Evolutionary conservation across 2,329 filamentous ascomycete species (phyloP).

Genomic region (Tolypocladium sp.): DNA sequence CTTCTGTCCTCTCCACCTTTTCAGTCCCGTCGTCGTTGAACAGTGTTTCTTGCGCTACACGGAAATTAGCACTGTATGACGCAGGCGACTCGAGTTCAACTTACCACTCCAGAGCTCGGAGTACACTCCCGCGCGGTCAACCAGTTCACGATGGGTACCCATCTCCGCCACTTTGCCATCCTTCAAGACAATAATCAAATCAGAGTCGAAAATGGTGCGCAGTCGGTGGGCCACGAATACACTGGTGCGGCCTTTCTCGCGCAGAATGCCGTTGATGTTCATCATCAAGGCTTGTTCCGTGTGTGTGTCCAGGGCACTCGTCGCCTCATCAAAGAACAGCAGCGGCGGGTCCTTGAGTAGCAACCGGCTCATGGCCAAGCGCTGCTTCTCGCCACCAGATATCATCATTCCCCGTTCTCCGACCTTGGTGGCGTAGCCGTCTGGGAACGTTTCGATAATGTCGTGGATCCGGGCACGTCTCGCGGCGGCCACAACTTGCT

Average conservation of each 20-base stretch:
- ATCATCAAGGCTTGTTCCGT: slow-evolving; percentile 84
- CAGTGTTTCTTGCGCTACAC: slow-evolving; percentile 52
- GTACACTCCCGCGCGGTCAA: slow-evolving; percentile 73
- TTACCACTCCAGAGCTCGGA: slow-evolving; percentile 83
- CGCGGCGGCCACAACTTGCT: slow-evolving; percentile 68
- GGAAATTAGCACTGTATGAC: not conserved
- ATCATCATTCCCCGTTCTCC: slow-evolving; percentile 97
- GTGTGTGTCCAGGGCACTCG: slow-evolving; percentile 83
- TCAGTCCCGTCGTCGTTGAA: slow-evolving; percentile 38
- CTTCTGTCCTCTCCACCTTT: slow-evolving; percentile 23
- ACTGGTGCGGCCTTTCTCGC: slow-evolving; percentile 80
- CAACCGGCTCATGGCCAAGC: slow-evolving; percentile 73
- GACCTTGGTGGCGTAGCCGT: slow-evolving; percentile 86
- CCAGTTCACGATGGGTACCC: slow-evolving; percentile 77
- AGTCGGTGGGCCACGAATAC: slow-evolving; percentile 92
- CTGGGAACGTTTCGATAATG: slow-evolving; percentile 67
- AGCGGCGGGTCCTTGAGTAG: slow-evolving; percentile 84
- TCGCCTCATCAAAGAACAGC: slow-evolving; percentile 93
- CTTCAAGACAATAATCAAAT: slow-evolving; percentile 84
- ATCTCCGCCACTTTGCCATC: slow-evolving; percentile 79
- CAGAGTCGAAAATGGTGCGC: slow-evolving; percentile 86
- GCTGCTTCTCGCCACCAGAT: slow-evolving; percentile 87
- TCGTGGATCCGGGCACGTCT: slow-evolving; percentile 78
- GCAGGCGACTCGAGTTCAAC: slow-evolving; percentile 20
- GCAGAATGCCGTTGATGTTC: slow-evolving; percentile 88